These are phyloP conservation scores for Podospora tetraspora DNA, from an alignment of 495 filamentous ascomycete species.

Conservation along the genomic window DNA sequence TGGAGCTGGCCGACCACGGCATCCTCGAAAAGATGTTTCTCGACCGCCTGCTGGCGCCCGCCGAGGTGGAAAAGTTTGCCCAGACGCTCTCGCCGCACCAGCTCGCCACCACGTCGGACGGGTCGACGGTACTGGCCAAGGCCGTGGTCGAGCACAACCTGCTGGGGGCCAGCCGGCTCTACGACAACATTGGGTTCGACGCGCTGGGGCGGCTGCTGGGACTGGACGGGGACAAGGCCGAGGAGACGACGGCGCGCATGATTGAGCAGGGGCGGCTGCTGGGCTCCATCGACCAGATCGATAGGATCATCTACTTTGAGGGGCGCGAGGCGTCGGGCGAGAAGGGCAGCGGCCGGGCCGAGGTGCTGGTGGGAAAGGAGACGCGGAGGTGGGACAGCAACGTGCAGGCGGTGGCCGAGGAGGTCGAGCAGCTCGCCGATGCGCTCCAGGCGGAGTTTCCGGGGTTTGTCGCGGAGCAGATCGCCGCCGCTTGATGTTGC, in stretches of 20 bases:
- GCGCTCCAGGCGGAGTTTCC: conserved; percentile 67
- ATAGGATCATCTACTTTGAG: conserved; percentile 80
- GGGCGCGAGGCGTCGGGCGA: conserved; percentile 61
- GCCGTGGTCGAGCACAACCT: conserved; percentile 96
- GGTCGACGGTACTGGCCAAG: conserved; percentile 86
- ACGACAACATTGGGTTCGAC: conserved; percentile 80
- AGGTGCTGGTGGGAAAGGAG: conserved; percentile 57
- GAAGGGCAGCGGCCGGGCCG: conserved; percentile 53
- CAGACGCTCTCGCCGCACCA: conserved; percentile 78
- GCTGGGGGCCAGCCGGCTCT: conserved; percentile 75
- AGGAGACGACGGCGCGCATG: conserved; percentile 89
- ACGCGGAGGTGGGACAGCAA: conserved; percentile 84
- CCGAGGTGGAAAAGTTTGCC: conserved; percentile 81
- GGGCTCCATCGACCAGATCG: conserved; percentile 93
- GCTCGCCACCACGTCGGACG: conserved; percentile 80
- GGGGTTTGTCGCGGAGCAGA: conserved; percentile 32
- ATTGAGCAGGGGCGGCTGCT: conserved; percentile 85
- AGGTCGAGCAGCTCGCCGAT: conserved; percentile 79
- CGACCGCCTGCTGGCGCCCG: conserved; percentile 71
- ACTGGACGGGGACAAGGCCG: conserved; percentile 73
- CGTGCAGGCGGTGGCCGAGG: conserved; percentile 77
- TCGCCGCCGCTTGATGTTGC: conserved; percentile 14
- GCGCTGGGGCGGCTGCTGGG: conserved; percentile 73
- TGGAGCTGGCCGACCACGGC: conserved; percentile 68
- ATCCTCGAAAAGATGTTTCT: conserved; percentile 98